A percentile compares a stretch with the other conserved stretches of the same genome.
These are phyloP conservation scores for Calonectria crousiana DNA, from an alignment of 2,329 filamentous ascomycete species.

Conservation along the genomic window DNA sequence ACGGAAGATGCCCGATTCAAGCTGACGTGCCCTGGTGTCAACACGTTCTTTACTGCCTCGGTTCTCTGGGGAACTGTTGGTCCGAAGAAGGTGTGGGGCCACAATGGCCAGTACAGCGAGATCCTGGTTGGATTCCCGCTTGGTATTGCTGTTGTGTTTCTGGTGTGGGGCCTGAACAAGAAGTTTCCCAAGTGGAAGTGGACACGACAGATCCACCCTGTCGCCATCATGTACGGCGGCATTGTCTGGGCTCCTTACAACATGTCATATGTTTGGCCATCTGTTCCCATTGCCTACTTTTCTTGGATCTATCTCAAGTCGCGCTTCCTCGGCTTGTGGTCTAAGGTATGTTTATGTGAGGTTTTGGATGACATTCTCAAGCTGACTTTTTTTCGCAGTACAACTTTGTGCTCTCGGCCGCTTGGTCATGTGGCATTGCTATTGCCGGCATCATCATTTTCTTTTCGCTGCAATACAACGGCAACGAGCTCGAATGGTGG, in stretches of 20 bases:
- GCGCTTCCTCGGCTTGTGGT: conserved; percentile 63
- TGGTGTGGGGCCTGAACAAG: conserved; percentile 55
- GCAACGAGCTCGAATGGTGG: conserved; percentile 61
- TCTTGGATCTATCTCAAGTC: conserved; percentile 66
- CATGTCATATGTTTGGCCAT: conserved; percentile 64
- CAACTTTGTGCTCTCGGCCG: conserved; percentile 66
- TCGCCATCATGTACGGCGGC: conserved; percentile 61
- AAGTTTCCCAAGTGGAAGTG: conserved; percentile 55
- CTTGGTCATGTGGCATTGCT: conserved; percentile 63
- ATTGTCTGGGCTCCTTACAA: conserved; percentile 63
- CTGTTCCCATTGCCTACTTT: conserved; percentile 64
- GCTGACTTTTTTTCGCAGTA: conserved; percentile 50
- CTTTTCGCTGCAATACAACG: conserved; percentile 62
- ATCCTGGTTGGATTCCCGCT: conserved; percentile 64
- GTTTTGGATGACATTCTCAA: not conserved
- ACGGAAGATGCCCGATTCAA: conserved; percentile 60
- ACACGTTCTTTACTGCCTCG: conserved; percentile 68
- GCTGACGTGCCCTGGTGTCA: conserved; percentile 65
- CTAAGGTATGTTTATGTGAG: conserved; percentile 53
- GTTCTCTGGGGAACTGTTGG: conserved; percentile 68
- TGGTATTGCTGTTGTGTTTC: conserved; percentile 59
- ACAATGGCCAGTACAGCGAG: conserved; percentile 60
- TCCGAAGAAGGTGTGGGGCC: conserved; percentile 63
- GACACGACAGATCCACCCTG: conserved; percentile 60
- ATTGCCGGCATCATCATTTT: conserved; percentile 66